Base-by-base conservation (phyloP, 1,284 basidiomycete genomes). In the Crocinoboletus sp. region DNA sequence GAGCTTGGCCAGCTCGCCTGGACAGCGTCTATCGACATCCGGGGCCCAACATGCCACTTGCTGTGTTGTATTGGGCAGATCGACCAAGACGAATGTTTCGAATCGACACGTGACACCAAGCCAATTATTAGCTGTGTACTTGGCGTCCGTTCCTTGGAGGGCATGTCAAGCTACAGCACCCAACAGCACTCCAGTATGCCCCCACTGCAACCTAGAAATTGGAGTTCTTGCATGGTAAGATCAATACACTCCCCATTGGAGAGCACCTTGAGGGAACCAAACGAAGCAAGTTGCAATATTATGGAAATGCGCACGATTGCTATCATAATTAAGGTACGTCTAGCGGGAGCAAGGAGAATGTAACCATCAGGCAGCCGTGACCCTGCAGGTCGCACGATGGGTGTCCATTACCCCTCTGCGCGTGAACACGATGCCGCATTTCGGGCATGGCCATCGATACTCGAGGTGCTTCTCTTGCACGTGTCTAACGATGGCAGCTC, bases 381-480 rank as follows among this genome's bases (percentile, higher is more conserved):
- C 15, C 5, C 3, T 11, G 31, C 58, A 59, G 2, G 3, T 9
- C 13, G 6, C n/a, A 29, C 49, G 50, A 12, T 60, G 58, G 1
- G 13, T 0, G 0, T 49, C 41, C 49, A 65, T 46, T 1, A 45
- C 48, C 1, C 55, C 44, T 23, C 46, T 36, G 6, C 59, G 63
- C 1, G 46, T 64, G 40, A 60, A 60, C 1, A 42, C 2, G 1
- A n/a, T 3, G 2, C 5, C 9, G 12, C 59, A 60, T 3, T 15
- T 54, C 1, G 53, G 47, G 19, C 59, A 60, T 0, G 59, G 49
- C 59, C 63, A 62, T 2, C 27, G 23, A 22, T 46, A 48, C 10
- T 17, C 34, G 3, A 65, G 49, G 19, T 60, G 58, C 1, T 4
- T 50, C 13, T 60, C 59, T 24, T 60, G 46, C 3, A 64, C 43